Evolutionary conservation across 2,329 filamentous ascomycete genomes (phyloP), one percentile per base, ranked within the genome.

Genomic region (Lecanicillium sp.): DNA sequence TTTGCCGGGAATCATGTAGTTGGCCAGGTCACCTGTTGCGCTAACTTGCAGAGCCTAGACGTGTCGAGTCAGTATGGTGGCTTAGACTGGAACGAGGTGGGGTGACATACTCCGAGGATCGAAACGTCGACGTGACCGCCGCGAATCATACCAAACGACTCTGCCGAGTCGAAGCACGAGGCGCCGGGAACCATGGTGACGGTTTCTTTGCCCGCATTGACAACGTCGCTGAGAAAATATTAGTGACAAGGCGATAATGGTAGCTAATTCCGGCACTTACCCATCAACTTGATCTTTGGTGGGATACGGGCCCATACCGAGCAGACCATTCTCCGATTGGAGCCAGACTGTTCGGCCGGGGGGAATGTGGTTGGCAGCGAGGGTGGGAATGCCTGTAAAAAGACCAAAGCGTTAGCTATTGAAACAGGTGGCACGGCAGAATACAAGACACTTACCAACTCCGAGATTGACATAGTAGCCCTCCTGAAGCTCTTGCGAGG

Each of bases 1-100:
- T 61, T 90, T 92, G 17, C 87, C 87, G 0, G 87, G 87, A 46
- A 94, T 84, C 82, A 92, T 92, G 69, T 87, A 94, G 62, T 92
- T 92, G 33, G 87, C 87, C 38, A 94, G 63, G 55, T 94, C 87
- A 18, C 87, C 87, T 3, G 74, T 69, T 0, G 84, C 84, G 47
- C 78, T 82, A 17, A 92, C 86, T 64, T 94, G 84, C 48, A 90
- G 77, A 2, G 86, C 82, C 57, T 52, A n/a, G 8, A 22, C 17
- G 32, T 18, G 11, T 4, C 3, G 20, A 8, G 7, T 8, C 9
- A 17, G 39, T 50, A 36, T 36, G 40, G 17, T 25, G 5, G 39
- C 12, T 39, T 22, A n/a, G n/a, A n/a, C n/a, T 33, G 28, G 10
- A 27, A 30, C 12, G 12, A 12, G 14, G 34, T 13, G 3, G 6